Evolutionary conservation across 129 eudicot species (phyloP).

Genomic region (Scalesia atractyloides): DNA sequence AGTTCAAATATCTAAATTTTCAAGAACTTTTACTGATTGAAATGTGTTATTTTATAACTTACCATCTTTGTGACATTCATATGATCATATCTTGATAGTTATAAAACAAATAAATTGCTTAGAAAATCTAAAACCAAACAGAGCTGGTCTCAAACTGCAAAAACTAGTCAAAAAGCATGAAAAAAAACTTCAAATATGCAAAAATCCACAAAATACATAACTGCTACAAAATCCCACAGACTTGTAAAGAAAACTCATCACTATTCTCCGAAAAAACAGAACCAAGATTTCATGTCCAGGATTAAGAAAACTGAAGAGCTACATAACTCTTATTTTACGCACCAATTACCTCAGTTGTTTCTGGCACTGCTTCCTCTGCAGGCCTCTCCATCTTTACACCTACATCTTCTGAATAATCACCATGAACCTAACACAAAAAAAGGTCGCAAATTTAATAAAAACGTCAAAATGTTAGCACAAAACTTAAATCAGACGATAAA

Average conservation of each 20-base stretch:
- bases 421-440: constrained; percentile 55
- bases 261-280: constrained; percentile 14
- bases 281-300: constrained; percentile 20
- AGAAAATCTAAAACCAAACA: background rate
- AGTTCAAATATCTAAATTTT: no score
- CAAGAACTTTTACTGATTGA: no score
- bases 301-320: constrained; percentile 1
- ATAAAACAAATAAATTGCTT: background rate
- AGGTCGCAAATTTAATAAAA: background rate
- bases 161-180: background rate
- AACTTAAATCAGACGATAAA: background rate
- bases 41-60: no score
- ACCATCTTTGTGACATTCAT: background rate
- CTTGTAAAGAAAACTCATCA: constrained; percentile 12
- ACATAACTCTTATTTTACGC: constrained; percentile 40
- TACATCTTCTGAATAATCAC: constrained; percentile 71
- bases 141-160: background rate
- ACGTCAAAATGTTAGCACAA: background rate
- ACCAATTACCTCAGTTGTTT: constrained; percentile 68
- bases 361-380: constrained; percentile 62
- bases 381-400: constrained; percentile 72
- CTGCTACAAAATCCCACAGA: constrained; percentile 18
- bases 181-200: constrained; percentile 2
- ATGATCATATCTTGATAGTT: background rate
- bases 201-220: constrained; percentile 6